Evolutionary conservation across 2,329 filamentous ascomycete species (phyloP).

Genomic region (Ceratocystis colombiana): DNA sequence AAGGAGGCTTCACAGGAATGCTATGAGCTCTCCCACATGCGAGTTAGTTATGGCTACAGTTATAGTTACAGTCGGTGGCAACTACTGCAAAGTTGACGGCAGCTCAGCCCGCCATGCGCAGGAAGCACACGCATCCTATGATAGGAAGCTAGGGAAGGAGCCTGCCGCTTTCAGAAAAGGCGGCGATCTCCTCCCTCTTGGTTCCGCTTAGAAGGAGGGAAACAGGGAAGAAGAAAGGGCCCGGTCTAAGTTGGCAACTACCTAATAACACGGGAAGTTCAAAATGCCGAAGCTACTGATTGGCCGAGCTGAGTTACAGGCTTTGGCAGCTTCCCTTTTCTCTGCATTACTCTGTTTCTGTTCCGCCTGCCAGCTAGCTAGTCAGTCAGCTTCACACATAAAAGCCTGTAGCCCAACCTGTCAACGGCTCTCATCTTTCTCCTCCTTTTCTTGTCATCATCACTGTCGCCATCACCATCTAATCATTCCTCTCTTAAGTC

Average conservation of each 20-base stretch:
- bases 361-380: background rate
- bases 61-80: no score
- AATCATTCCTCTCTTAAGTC: background rate
- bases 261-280: background rate
- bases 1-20: background rate
- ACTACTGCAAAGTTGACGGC: no score
- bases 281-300: slow-evolving; percentile 2
- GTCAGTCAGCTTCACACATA: background rate
- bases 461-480: background rate
- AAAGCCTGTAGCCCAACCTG: slow-evolving; percentile 4
- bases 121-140: background rate
- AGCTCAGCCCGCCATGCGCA: no score
- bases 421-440: background rate
- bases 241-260: background rate
- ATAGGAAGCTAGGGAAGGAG: background rate
- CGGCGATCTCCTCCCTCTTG: background rate
- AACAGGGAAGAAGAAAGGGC: background rate
- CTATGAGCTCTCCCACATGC: background rate
- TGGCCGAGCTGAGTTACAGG: slow-evolving; percentile 5
- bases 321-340: slow-evolving; percentile 5
- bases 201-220: background rate
- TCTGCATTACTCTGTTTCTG: background rate
- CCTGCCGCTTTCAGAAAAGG: slow-evolving; percentile 10
- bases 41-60: background rate
- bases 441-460: background rate